Evolutionary conservation across 257 asterid genomes (phyloP).

Genomic region (Solanum commersonii): DNA sequence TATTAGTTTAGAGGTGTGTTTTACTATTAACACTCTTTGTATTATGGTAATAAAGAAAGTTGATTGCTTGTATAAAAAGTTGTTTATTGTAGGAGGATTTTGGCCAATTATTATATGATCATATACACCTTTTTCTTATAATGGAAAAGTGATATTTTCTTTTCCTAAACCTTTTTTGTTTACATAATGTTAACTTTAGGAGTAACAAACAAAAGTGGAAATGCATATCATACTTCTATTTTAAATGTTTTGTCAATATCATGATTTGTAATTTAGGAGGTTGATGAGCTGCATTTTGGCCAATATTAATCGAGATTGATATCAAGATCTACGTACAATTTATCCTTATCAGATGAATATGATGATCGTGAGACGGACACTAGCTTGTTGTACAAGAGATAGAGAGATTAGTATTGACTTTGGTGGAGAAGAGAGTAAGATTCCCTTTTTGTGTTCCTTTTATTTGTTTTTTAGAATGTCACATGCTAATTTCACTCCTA

Average conservation of each 20-base stretch:
- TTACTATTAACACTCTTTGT: background rate
- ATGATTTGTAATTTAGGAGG: background rate
- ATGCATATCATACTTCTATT: background rate
- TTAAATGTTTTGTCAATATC: background rate
- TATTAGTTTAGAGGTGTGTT: background rate
- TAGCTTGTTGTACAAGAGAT: constrained; percentile 60
- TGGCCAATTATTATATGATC: background rate
- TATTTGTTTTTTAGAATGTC: background rate
- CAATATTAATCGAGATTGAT: background rate
- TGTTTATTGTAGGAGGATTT: background rate
- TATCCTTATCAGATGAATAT: background rate
- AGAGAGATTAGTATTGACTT: constrained; percentile 55
- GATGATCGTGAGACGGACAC: constrained; percentile 49
- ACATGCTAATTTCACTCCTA: background rate
- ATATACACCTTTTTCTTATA: background rate
- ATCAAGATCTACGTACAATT: background rate
- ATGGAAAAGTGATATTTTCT: background rate
- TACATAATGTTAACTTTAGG: background rate
- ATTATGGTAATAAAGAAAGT: background rate
- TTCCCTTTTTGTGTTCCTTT: background rate
- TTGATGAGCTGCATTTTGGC: background rate
- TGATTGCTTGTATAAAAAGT: background rate
- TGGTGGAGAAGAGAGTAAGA: constrained; percentile 62
- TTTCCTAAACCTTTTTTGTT: background rate
- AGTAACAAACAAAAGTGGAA: background rate